Percentiles rank a stretch among this genome's conserved stretches.
phyloP scores from a whole-genome alignment of 2,329 filamentous ascomycete genomes.

The Penicillium sp. region DNA sequence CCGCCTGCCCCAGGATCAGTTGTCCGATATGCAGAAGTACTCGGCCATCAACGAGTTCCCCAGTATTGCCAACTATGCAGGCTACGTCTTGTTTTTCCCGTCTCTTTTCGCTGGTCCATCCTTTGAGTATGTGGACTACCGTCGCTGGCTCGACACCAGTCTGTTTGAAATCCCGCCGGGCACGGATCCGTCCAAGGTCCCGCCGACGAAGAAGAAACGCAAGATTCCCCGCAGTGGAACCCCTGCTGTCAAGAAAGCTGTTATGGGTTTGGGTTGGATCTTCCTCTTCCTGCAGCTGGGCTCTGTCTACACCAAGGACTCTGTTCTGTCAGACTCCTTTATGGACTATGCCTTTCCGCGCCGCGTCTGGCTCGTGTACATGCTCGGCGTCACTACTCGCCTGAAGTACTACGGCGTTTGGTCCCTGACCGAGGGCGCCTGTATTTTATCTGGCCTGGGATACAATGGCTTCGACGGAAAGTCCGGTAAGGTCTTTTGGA shows the following conservation, averaged over 20 bases:
- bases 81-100: constrained; percentile 94
- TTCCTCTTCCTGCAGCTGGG: constrained; percentile 69
- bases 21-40: constrained; percentile 84
- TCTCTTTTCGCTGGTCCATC: constrained; percentile 83
- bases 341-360: constrained; percentile 63
- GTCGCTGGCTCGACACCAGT: constrained; percentile 82
- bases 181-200: constrained; percentile 77
- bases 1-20: constrained; percentile 67
- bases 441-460: constrained; percentile 86
- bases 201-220: constrained; percentile 80
- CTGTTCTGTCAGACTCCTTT: constrained; percentile 63
- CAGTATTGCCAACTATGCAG: constrained; percentile 70
- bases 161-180: constrained; percentile 86
- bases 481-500: constrained; percentile 82
- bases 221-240: constrained; percentile 87
- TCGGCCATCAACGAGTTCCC: constrained; percentile 73
- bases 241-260: constrained; percentile 73
- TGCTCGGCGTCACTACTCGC: constrained; percentile 74
- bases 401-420: constrained; percentile 97
- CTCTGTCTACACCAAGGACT: constrained; percentile 59
- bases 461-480: constrained; percentile 87
- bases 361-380: constrained; percentile 74
- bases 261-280: constrained; percentile 72
- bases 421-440: constrained; percentile 87
- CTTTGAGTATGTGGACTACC: constrained; percentile 92